Percentiles rank a stretch among this genome's conserved stretches.
Evolutionary conservation across 1,284 basidiomycete species (phyloP).

Genomic region (Ceratobasidium sp.): DNA sequence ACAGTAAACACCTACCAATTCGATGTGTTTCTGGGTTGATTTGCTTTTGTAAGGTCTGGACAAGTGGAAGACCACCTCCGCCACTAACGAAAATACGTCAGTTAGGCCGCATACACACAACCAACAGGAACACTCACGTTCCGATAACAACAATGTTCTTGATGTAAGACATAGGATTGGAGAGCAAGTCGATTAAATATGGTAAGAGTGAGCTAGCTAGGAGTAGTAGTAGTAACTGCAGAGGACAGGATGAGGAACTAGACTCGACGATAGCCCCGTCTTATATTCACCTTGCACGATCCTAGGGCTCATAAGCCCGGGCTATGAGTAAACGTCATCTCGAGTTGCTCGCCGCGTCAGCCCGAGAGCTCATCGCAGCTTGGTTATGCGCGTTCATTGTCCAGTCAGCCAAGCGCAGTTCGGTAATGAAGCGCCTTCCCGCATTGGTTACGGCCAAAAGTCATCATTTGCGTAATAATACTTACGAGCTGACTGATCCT

Average conservation of each 20-base stretch:
- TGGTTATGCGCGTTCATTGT: no score
- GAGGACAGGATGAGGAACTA: neutral
- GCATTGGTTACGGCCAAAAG: no score
- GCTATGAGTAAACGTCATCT: no score
- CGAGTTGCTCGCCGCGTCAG: no score
- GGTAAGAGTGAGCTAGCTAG: neutral
- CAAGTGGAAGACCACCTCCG: slow-evolving; percentile 9
- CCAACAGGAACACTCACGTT: neutral
- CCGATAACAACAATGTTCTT: slow-evolving; percentile 42
- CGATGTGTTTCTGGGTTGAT: neutral
- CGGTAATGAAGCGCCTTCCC: no score
- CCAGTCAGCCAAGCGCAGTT: no score
- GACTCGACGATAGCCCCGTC: neutral
- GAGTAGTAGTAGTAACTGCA: no score
- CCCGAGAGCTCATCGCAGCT: no score
- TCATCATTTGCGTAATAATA: no score
- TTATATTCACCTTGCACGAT: neutral
- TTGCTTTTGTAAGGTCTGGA: slow-evolving; percentile 5
- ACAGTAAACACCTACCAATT: neutral
- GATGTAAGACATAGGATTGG: slow-evolving; percentile 6
- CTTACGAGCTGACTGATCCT: no score
- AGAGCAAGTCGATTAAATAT: neutral
- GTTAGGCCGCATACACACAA: neutral
- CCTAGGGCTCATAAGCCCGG: no score
- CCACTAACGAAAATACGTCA: slow-evolving; percentile 20